Base-by-base conservation (phyloP, 1,284 basidiomycete genomes). In the Rhodotorula sp. region DNA sequence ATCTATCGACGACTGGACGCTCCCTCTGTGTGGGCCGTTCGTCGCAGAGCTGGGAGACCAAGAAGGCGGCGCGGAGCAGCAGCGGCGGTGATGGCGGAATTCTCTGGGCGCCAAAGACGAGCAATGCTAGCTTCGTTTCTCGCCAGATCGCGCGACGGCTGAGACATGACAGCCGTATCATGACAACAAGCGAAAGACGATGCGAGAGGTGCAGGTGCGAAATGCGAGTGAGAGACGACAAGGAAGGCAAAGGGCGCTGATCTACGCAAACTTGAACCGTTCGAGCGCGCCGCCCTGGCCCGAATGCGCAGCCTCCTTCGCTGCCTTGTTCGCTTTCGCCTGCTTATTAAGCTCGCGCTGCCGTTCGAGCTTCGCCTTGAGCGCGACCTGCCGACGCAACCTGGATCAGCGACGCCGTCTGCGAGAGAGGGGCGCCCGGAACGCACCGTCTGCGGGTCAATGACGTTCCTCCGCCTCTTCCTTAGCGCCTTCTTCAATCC, bases 381-480 rank as follows among this genome's bases (percentile, higher is more conserved):
- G 55, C 13, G 73, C 73, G 48, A 75, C 68, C 69, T 74, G 62
- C 6, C 26, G 28, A 18, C 9, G 6, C 15, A n/a, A 22, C 1
- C 4, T 2, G 22, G 20, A n/a, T 68, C 40, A 57, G 59, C 44
- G 8, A 22, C 34, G 24, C 8, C 9, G 22, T n/a, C 53, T 24
- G 16, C n/a, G 44, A 28, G 22, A 60, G 5, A 53, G 24, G 26
- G 48, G 18, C 40, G 13, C 10, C 7, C 2, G 28, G 2, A 6
- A 66, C 72, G 53, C 50, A 94, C 92, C 65, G 89, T 86, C 59
- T 87, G 85, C 34, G 91, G 90, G 79, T 95, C 92, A 73, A 96
- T 86, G 65, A 96, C 90, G 77, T 96, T 95, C 84, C 94, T 93
- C 79, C 91, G 87, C 80, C 93, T 89, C 82, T 93, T 93, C 74